Evolutionary conservation across 2,329 filamentous ascomycete genomes (phyloP).

Genomic region (Aspergillus tamarii): DNA sequence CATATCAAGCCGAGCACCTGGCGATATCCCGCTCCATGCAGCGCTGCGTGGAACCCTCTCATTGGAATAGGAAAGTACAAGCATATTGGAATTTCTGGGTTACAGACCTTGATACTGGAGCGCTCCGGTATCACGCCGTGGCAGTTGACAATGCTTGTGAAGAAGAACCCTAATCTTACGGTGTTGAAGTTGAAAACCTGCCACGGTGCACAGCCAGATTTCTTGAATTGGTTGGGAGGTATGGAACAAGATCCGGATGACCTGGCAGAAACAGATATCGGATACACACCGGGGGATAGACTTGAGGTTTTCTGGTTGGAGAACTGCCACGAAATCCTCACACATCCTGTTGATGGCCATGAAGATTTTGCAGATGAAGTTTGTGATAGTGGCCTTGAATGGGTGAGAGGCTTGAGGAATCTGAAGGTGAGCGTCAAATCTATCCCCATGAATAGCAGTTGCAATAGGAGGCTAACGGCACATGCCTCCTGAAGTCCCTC

Average conservation of each 20-base stretch:
- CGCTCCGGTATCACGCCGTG: constrained; percentile 39
- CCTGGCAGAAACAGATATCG: not conserved
- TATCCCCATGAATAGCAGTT: not conserved
- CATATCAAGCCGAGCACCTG: constrained; percentile 33
- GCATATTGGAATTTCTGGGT: constrained; percentile 23
- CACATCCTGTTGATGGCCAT: constrained; percentile 16
- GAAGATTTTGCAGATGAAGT: constrained; percentile 9
- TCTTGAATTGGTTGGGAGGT: constrained; percentile 39
- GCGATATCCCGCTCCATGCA: constrained; percentile 30
- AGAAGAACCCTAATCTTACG: constrained; percentile 31
- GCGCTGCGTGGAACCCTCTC: constrained; percentile 36
- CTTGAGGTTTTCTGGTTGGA: constrained; percentile 33
- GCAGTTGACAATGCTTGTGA: constrained; percentile 38
- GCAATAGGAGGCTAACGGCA: not conserved
- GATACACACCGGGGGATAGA: constrained; percentile 23
- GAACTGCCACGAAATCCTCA: constrained; percentile 28
- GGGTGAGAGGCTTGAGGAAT: constrained; percentile 28
- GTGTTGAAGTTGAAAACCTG: constrained; percentile 37
- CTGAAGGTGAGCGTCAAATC: constrained; percentile 25
- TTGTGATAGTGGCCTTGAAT: constrained; percentile 30
- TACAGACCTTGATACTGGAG: constrained; percentile 36
- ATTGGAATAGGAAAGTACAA: constrained; percentile 32
- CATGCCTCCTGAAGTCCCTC: constrained; percentile 24
- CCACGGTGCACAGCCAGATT: constrained; percentile 36
- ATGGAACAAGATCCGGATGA: constrained; percentile 20